Conservation (phyloP, 192 early-diverging fungal genomes). For the Dispira simplex region DNA sequence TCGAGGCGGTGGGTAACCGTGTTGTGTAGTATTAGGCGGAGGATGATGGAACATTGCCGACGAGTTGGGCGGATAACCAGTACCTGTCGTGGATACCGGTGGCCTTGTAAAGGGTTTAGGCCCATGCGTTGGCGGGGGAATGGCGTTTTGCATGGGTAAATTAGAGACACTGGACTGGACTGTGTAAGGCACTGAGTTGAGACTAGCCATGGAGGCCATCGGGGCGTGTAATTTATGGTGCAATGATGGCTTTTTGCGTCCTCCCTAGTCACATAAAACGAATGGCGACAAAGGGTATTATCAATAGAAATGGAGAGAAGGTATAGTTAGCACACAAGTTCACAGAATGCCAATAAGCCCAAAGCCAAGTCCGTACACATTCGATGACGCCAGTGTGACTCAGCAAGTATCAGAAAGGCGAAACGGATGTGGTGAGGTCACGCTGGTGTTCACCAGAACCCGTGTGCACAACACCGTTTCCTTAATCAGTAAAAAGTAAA, state of each 20-base stretch:
- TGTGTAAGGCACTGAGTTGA: neutral
- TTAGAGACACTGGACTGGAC: neutral
- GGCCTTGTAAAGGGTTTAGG: neutral
- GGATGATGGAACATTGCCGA: neutral
- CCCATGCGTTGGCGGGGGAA: neutral
- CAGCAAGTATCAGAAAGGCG: neutral
- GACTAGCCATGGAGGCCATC: constrained; percentile 5
- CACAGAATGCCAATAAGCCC: neutral
- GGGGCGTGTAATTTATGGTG: neutral
- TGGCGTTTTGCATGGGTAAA: neutral
- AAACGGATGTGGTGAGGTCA: neutral
- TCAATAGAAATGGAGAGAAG: neutral
- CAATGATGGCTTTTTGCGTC: constrained; percentile 7
- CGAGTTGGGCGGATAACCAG: neutral
- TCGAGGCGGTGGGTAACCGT: neutral
- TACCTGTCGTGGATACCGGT: neutral
- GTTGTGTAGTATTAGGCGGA: neutral
- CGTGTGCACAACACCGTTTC: too few relatives aligned
- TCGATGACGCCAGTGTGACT: neutral
- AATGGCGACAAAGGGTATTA: neutral
- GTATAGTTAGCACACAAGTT: neutral
- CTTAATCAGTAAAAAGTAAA: too few relatives aligned
- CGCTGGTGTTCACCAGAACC: neutral
- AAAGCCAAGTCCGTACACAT: neutral
- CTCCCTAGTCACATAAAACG: neutral